Conservation (phyloP, 345 rosid species). For the Abelmoschus esculentus region DNA sequence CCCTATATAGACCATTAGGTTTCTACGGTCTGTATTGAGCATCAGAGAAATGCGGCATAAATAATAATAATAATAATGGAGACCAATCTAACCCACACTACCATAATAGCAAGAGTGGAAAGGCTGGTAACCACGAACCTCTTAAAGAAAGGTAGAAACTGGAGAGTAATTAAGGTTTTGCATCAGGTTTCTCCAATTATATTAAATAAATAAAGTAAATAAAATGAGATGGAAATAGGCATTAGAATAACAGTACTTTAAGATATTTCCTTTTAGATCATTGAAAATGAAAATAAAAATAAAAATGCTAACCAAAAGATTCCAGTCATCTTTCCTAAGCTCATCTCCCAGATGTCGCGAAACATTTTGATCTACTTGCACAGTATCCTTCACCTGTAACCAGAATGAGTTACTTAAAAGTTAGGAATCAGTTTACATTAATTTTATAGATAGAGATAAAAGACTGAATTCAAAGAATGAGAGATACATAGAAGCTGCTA, state of each 20-base stretch:
- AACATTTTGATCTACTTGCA: conserved; percentile 81
- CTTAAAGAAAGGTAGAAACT: background rate
- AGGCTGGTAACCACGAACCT: background rate
- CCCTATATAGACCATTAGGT: background rate
- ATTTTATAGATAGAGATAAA: background rate
- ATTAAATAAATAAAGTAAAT: background rate
- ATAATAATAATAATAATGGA: background rate
- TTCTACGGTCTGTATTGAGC: background rate
- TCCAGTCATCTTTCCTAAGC: conserved; percentile 67
- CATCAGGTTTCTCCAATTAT: background rate
- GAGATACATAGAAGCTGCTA: conserved; percentile 75
- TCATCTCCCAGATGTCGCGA: conserved; percentile 66
- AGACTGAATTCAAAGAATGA: background rate
- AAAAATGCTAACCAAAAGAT: conserved; percentile 56
- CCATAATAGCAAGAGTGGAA: background rate
- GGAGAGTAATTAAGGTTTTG: background rate
- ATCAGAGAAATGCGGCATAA: background rate
- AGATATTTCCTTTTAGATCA: background rate
- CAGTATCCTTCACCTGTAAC: conserved; percentile 83
- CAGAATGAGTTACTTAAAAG: conserved; percentile 14
- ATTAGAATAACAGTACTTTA: background rate
- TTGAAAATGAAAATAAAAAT: background rate
- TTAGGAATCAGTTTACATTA: background rate
- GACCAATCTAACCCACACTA: background rate
- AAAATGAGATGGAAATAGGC: background rate